Evolutionary conservation across 1,284 basidiomycete species (phyloP), one percentile per base, ranked within the genome.

Genomic region (Apiotrichum gracile): DNA sequence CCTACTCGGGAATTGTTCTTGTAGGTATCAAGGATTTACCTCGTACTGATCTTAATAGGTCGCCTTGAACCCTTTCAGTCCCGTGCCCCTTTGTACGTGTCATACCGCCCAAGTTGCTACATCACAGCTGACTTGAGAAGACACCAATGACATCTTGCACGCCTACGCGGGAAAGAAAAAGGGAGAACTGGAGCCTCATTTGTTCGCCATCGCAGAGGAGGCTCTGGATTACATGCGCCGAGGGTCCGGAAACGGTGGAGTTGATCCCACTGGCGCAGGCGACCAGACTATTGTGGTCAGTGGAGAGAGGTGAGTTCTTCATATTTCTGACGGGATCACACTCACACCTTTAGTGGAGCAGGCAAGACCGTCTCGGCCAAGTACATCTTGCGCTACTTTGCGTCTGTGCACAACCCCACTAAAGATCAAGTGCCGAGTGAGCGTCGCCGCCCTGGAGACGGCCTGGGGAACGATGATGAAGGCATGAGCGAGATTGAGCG

Each of bases 341-440:
- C 24, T 35, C 7, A 21, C n/a, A 38, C 19, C 43, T 24, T 16
- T 19, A 93, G 90, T 81, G 96, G 96, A 77, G 96, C 96, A 47
- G 96, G 96, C 53, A 99, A 99, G 80, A 99, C 96, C 0, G 96
- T 98, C 76, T 97, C 93, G 40, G 91, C 96, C 50, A 99, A 99
- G 79, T 96, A 93, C 78, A 98, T 98, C 73, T 93, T 99, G 85
- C 85, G 96, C 56, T 99, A 98, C 77, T 87, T 99, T 68, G 96
- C 96, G 14, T 97, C 94, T 0, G 91, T 98, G 46, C 93, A 97
- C 63, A 91, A 93, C 50, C 91, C 63, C 75, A 83, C 75, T 67
- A 85, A 86, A 76, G 40, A 52, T 5, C 50, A 53, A 19, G 55
- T 55, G n/a, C 13, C 26, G 4, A 37, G 51, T 22, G 58, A 60